These are phyloP conservation scores for Botrytis squamosa DNA, from an alignment of 2,329 filamentous ascomycete genomes.

Conservation along the genomic window DNA sequence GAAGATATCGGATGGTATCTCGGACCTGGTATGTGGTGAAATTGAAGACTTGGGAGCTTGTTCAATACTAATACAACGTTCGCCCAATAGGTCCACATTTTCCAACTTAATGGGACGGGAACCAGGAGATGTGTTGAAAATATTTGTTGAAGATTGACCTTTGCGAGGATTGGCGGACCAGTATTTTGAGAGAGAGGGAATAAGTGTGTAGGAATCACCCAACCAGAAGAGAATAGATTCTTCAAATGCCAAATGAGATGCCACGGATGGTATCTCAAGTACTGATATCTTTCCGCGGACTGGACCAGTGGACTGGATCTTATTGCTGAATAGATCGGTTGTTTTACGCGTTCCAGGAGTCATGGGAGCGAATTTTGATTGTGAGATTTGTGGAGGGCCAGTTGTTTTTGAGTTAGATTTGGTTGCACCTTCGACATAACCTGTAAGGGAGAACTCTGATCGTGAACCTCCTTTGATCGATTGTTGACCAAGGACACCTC, in stretches of 20 bases:
- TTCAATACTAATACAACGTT: constrained; percentile 37
- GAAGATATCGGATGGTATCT: constrained; percentile 34
- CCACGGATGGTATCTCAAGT: constrained; percentile 31
- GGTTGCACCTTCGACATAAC: constrained; percentile 58
- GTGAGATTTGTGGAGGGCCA: constrained; percentile 35
- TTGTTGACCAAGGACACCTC: constrained; percentile 41
- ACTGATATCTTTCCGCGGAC: constrained; percentile 37
- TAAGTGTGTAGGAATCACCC: constrained; percentile 37
- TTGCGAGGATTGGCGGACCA: constrained; percentile 35
- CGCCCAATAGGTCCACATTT: constrained; percentile 37
- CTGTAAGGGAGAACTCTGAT: constrained; percentile 57
- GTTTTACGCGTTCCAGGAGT: constrained; percentile 56
- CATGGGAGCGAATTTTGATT: constrained; percentile 60
- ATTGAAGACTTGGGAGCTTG: constrained; percentile 30
- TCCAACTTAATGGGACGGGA: constrained; percentile 36
- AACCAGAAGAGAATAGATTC: constrained; percentile 40
- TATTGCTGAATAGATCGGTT: constrained; percentile 34
- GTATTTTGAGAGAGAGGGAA: constrained; percentile 38
- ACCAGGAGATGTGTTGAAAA: constrained; percentile 32
- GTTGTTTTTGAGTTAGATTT: constrained; percentile 28
- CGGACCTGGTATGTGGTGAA: constrained; percentile 9
- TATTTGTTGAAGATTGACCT: constrained; percentile 27
- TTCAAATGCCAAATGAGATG: constrained; percentile 34
- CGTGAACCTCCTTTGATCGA: constrained; percentile 55
- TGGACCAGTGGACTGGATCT: constrained; percentile 20